phyloP scores from a whole-genome alignment of 179 eudicot genomes.

The Amaranthus tricolor region DNA sequence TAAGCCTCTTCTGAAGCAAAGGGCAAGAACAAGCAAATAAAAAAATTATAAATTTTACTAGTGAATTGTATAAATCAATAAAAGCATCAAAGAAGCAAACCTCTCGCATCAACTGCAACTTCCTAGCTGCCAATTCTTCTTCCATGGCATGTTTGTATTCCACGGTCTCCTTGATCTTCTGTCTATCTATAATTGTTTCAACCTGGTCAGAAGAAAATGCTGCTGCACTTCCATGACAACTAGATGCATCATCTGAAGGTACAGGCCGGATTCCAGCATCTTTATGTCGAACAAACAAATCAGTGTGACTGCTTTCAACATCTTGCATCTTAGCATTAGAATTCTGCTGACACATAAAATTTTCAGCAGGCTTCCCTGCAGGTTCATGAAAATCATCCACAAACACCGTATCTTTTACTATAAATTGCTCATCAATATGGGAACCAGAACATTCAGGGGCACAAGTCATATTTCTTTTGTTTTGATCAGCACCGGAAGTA shows the following conservation, averaged over 20 bases:
- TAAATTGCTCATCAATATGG: background rate
- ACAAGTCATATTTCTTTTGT: constrained; percentile 3
- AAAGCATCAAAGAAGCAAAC: constrained; percentile 27
- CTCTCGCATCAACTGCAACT: constrained; percentile 61
- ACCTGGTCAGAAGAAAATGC: constrained; percentile 17
- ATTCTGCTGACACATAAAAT: constrained; percentile 6
- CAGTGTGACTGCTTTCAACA: constrained; percentile 3
- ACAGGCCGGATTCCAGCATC: constrained; percentile 15
- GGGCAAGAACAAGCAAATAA: background rate
- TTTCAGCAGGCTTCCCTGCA: constrained; percentile 1
- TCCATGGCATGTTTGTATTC: constrained; percentile 79
- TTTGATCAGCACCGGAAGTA: constrained; percentile 7
- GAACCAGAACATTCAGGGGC: constrained; percentile 8
- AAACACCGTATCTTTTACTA: constrained; percentile 6
- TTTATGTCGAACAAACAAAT: constrained; percentile 19
- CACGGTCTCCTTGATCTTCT: constrained; percentile 84
- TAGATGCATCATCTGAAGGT: background rate
- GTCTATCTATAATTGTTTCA: constrained; percentile 53
- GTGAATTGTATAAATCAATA: background rate
- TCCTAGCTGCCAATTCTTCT: constrained; percentile 76
- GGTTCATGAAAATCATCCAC: background rate
- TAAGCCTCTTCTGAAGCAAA: background rate
- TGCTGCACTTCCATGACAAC: background rate
- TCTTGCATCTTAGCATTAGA: constrained; percentile 3
- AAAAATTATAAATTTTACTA: background rate